phyloP scores from a whole-genome alignment of 768 basidiomycete genomes.

The Lactarius deliciosus region DNA sequence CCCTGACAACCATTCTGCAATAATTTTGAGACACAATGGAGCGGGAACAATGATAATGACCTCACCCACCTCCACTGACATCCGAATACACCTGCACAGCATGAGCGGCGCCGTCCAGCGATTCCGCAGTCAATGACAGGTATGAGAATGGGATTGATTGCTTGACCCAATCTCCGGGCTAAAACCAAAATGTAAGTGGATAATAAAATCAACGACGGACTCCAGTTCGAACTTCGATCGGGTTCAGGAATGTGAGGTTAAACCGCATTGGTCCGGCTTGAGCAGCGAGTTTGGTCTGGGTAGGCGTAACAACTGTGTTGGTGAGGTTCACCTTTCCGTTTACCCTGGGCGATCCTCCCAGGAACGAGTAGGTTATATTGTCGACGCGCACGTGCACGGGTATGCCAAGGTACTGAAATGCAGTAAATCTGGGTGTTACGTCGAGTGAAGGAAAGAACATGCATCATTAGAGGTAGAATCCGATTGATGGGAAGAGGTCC shows the following conservation, averaged over 20 bases:
- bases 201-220: background rate
- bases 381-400: constrained; percentile 22
- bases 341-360: constrained; percentile 19
- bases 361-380: constrained; percentile 27
- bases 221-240: constrained; percentile 37
- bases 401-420: constrained; percentile 18
- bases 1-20: constrained; percentile 32
- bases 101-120: constrained; percentile 38
- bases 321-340: constrained; percentile 28
- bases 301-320: constrained; percentile 37
- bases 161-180: constrained; percentile 40
- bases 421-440: background rate
- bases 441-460: background rate
- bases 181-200: background rate
- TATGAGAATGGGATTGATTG: constrained; percentile 45
- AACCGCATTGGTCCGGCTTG: constrained; percentile 40
- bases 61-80: constrained; percentile 38
- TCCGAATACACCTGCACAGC: constrained; percentile 43
- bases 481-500: constrained; percentile 12
- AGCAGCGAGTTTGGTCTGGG: constrained; percentile 37
- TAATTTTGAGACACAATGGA: background rate
- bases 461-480: background rate
- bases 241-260: constrained; percentile 41
- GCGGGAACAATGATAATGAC: background rate
- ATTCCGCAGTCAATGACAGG: constrained; percentile 34